Evolutionary conservation across 2,329 filamentous ascomycete genomes (phyloP).

Genomic region (Diaporthe eres): DNA sequence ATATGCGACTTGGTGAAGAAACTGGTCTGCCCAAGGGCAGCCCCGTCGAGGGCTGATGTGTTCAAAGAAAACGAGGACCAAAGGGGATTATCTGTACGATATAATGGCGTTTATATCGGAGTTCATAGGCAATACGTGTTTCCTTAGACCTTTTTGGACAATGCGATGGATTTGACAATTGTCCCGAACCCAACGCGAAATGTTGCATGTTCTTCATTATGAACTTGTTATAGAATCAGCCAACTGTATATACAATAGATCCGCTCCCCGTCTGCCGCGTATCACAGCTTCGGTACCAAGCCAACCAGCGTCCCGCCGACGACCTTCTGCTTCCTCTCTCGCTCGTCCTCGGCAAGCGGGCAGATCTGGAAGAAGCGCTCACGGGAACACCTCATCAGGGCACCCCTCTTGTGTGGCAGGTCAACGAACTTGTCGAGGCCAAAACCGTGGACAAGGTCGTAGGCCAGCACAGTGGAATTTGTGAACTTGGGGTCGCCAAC

Average conservation of each 20-base stretch:
- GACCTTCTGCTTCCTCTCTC: constrained; percentile 62
- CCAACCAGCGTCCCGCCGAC: constrained; percentile 68
- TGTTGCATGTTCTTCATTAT: background rate
- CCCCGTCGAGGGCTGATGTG: background rate
- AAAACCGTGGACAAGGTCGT: constrained; percentile 82
- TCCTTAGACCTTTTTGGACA: rapidly evolving
- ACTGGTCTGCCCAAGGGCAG: constrained; percentile 22
- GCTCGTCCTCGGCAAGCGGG: constrained; percentile 62
- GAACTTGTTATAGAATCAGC: background rate
- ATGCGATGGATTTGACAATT: background rate
- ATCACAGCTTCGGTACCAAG: constrained; percentile 68
- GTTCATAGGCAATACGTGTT: background rate
- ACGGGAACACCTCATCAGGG: constrained; percentile 74
- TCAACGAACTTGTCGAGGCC: constrained; percentile 81
- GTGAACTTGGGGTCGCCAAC: constrained; percentile 81
- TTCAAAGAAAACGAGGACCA: background rate
- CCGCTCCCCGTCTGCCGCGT: no score
- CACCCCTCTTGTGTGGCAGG: constrained; percentile 79
- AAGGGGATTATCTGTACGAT: background rate
- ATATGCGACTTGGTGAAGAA: constrained; percentile 60
- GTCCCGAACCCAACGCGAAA: no score
- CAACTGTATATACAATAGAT: background rate
- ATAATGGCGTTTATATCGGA: background rate
- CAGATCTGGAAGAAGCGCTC: constrained; percentile 80
- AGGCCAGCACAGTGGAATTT: constrained; percentile 78